Base-by-base conservation (phyloP, 1,139 yeast genomes). In the Hemisphaericaspora lyxosophila region DNA sequence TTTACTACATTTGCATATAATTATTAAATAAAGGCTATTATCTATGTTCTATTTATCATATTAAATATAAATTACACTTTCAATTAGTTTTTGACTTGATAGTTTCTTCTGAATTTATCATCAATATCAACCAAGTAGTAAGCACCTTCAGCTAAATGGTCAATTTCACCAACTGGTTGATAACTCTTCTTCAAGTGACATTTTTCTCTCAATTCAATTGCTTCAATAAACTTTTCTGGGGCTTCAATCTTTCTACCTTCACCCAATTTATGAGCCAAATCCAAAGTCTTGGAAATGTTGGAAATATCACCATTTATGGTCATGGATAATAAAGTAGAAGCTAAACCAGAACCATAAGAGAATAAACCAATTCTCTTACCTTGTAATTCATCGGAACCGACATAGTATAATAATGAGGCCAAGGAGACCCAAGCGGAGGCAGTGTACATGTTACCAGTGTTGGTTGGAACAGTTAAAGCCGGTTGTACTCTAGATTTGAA, bases 381-480 rank as follows among this genome's bases (percentile, higher is more conserved):
- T 62, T 82, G 87, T 53, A 90, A 76, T 39, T 76, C 69, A 36
- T 82, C 94, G 39, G 78, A 73, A 33, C 89, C 92, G 47, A 83
- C 86, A 57, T 72, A 84, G 60, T 78, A 80, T 53, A 94, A 72
- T 47, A 88, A 70, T 12, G 98, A 90, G 25, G 92, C 78, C 46
- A 94, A 75, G 7, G 96, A 80, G 32, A 95, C 83, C 80, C 88
- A 94, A 38, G 89, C 81, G 31, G 96, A 87, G 47, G 94, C 98
- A 34, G 97, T 88, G 77, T 94, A 94, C 90, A 90, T 86, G 77
- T 94, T 94, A 69, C 99, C 99, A 47, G 96, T 89, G 70, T 92
- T 90, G 51, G 97, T 92, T 57, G 98, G 94, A 34, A 90, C 90
- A 51, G 70, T 73, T 62, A 92, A 73, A 23, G 96, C 81, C 24